Base-by-base conservation (phyloP, 1,139 yeast genomes). In the Suhomyces taliae region DNA sequence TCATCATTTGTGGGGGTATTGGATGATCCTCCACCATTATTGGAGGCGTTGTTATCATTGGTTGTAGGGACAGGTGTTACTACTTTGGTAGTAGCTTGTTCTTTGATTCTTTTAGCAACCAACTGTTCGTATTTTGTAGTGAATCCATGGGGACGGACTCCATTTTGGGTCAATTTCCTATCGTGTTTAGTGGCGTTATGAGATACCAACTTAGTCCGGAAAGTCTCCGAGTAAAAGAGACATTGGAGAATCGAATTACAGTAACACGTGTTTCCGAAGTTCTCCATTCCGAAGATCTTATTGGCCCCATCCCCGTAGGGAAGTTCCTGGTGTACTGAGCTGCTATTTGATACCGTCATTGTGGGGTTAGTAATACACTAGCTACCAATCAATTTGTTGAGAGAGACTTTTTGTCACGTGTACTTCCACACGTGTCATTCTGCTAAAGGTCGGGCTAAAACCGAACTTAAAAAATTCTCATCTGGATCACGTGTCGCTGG, bases 231-330 rank as follows among this genome's bases (percentile, higher is more conserved):
- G 64, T 87, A 85, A 69, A 81, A 93, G 24, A 93, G 77, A 57
- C 96, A 90, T 65, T 93, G 99, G 29, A 93, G 69, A 27, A 93
- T 87, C 8, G 97, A 90, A 60, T 93, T 93, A 66, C 96, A 90
- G 66, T 93, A 93, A 68, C 99, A 91, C 0, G 96, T 91, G 64
- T 88, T 85, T 32, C 98, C 97, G 64, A 90, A 91, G 66, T 93
- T 93, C 65, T 93, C 98, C 82, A 91, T 84, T 6, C 99, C 99
- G 67, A 85, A 93, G 36, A 90, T 79, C 66, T 90, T 86, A 50
- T 78, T 72, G 11, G 83, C 70, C 1, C 90, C 91, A 62, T 83
- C 85, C 6, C 90, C 90, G 59, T 66, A 47, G 31, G 46, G 50
- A 9, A 39, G 29, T 11, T 19, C 32, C 8, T 36, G 34, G 33